Conservation (phyloP, 805 yeast species). For the Candida parachauliodes region DNA sequence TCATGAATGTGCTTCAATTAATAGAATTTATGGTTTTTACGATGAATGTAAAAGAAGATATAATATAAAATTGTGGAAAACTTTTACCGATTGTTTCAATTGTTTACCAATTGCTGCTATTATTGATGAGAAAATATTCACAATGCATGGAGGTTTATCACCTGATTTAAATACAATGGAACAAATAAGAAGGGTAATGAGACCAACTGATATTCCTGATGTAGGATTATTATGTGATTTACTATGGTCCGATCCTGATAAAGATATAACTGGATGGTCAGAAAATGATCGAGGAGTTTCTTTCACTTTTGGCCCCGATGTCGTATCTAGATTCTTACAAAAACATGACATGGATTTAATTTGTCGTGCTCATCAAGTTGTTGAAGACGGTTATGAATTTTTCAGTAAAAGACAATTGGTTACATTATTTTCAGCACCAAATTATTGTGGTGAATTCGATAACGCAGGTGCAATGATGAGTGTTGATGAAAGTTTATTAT, state of each 20-base stretch:
- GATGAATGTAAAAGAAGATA: slow-evolving; percentile 98
- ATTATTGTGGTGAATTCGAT: slow-evolving; percentile 98
- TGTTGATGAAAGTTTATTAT: slow-evolving; percentile 91
- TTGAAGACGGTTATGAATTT: slow-evolving; percentile 98
- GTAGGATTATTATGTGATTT: slow-evolving; percentile 94
- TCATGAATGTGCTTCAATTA: slow-evolving; percentile 97
- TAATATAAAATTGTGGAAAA: slow-evolving; percentile 97
- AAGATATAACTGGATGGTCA: slow-evolving; percentile 97
- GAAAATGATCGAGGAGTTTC: slow-evolving; percentile 99
- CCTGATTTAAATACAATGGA: slow-evolving; percentile 98
- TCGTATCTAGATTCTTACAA: slow-evolving; percentile 91
- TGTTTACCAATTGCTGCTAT: slow-evolving; percentile 98
- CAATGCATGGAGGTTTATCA: slow-evolving; percentile 98
- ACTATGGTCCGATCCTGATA: slow-evolving; percentile 98
- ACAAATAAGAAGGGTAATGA: slow-evolving; percentile 97
- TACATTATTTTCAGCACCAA: slow-evolving; percentile 94
- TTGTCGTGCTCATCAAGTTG: slow-evolving; percentile 98
- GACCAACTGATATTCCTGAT: slow-evolving; percentile 99
- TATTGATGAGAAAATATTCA: slow-evolving; percentile 94
- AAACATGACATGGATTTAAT: slow-evolving; percentile 97
- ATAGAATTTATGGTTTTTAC: slow-evolving; percentile 96
- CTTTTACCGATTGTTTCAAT: slow-evolving; percentile 97
- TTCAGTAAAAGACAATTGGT: slow-evolving; percentile 94
- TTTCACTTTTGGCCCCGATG: slow-evolving; percentile 99
- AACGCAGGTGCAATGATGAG: slow-evolving; percentile 99